phyloP scores from a whole-genome alignment of 441 rosid genomes.

The Gossypium davidsonii region DNA sequence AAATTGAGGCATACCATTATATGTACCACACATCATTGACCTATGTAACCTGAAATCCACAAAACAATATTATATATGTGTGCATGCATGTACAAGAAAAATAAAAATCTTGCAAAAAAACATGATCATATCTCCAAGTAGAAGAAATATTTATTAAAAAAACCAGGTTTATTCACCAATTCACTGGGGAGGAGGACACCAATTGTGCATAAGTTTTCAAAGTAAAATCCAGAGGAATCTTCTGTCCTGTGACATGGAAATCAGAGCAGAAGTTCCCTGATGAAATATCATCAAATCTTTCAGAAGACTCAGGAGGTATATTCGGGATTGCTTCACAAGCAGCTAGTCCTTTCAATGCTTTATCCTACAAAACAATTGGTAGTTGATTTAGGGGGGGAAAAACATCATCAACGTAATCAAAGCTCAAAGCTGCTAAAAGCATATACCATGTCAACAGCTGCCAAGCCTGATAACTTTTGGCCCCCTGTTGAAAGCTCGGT shows the following conservation, averaged over 20 bases:
- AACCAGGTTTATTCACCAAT: slow-evolving; percentile 45
- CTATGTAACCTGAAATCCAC: slow-evolving; percentile 54
- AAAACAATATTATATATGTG: slow-evolving; percentile 13
- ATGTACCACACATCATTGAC: slow-evolving; percentile 46
- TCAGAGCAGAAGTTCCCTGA: slow-evolving; percentile 46
- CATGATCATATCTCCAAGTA: neutral
- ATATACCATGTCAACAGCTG: slow-evolving; percentile 72
- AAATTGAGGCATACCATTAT: slow-evolving; percentile 41
- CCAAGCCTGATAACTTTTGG: slow-evolving; percentile 39
- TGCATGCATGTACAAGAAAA: neutral
- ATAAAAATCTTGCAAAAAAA: neutral
- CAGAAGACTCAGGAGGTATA: slow-evolving; percentile 31
- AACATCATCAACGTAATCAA: slow-evolving; percentile 9
- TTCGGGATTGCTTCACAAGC: slow-evolving; percentile 35
- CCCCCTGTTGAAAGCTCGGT: slow-evolving; percentile 71
- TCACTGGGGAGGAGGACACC: slow-evolving; percentile 51
- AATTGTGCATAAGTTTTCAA: slow-evolving; percentile 70
- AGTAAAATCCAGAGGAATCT: slow-evolving; percentile 80
- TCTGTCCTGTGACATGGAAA: slow-evolving; percentile 46
- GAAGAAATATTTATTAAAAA: neutral
- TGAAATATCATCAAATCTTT: slow-evolving; percentile 32
- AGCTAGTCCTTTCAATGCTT: slow-evolving; percentile 81
- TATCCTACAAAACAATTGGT: slow-evolving; percentile 41
- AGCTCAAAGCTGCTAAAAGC: slow-evolving; percentile 8
- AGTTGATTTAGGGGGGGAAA: slow-evolving; percentile 7